These are phyloP conservation scores for Cynanchum wilfordii DNA, from an alignment of 257 asterid genomes.

Conservation along the genomic window DNA sequence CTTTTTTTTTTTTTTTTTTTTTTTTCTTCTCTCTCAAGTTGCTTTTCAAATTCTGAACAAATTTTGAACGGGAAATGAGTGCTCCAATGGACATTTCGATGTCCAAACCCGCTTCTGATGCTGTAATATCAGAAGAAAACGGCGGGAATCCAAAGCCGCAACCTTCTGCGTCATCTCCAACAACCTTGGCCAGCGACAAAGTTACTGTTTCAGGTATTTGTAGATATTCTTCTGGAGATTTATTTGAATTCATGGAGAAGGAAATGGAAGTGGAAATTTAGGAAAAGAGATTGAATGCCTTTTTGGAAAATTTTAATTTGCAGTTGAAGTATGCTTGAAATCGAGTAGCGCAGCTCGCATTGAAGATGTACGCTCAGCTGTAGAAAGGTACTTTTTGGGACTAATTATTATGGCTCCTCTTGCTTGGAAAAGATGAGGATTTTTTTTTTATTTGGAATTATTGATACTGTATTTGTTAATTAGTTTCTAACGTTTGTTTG, in stretches of 20 bases:
- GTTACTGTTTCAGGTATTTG: conserved; percentile 67
- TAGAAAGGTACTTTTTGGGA: conserved; percentile 50
- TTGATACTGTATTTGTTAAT: too few relatives aligned
- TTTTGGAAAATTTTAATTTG: conserved; percentile 4
- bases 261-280: not conserved
- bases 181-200: conserved; percentile 40
- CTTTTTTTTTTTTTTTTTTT: not conserved
- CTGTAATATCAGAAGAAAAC: conserved; percentile 35
- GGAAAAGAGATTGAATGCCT: conserved; percentile 10
- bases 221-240: not conserved
- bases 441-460: not conserved
- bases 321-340: conserved; percentile 90
- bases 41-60: not conserved
- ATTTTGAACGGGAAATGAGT: conserved; percentile 32
- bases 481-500: not conserved
- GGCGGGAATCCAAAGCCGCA: conserved; percentile 40
- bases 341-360: conserved; percentile 64
- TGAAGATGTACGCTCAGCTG: conserved; percentile 62
- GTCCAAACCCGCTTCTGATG: conserved; percentile 34
- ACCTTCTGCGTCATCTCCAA: conserved; percentile 29
- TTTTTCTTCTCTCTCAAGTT: too few relatives aligned
- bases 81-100: conserved; percentile 79
- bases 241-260: not conserved
- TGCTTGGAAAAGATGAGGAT: not conserved
- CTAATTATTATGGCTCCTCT: not conserved